phyloP scores from a whole-genome alignment of 1,284 basidiomycete species.

The Cutaneotrichosporon cutaneum region DNA sequence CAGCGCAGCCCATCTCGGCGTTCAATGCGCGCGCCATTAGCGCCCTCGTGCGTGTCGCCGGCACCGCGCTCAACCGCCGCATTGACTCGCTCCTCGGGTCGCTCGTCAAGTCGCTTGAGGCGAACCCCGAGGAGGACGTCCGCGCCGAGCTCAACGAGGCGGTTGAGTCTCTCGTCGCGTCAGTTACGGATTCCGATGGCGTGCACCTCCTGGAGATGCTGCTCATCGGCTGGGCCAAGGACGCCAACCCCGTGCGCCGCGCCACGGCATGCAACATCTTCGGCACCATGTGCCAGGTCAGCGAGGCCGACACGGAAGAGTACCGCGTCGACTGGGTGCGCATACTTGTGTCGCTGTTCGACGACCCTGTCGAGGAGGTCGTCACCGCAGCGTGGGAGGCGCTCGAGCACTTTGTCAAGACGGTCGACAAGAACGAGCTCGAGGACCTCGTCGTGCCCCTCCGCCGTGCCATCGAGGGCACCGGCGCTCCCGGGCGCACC shows the following conservation, averaged over 20 bases:
- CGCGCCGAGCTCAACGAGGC: conserved; percentile 72
- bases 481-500: conserved; percentile 71
- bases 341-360: conserved; percentile 81
- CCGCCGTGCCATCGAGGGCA: conserved; percentile 81
- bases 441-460: conserved; percentile 86
- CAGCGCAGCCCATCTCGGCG: conserved; percentile 82
- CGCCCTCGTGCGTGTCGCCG: conserved; percentile 89
- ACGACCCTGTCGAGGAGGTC: conserved; percentile 72
- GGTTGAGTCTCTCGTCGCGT: conserved; percentile 65
- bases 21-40: conserved; percentile 95
- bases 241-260: conserved; percentile 67
- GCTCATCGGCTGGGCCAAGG: conserved; percentile 85
- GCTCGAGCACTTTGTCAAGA: conserved; percentile 85
- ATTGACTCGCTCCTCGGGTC: conserved; percentile 73
- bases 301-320: conserved; percentile 68
- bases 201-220: conserved; percentile 83
- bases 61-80: conserved; percentile 79
- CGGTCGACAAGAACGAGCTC: conserved; percentile 86
- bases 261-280: conserved; percentile 77
- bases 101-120: conserved; percentile 66
- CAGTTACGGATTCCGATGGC: conserved; percentile 79
- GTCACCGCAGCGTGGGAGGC: conserved; percentile 80
- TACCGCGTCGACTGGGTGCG: conserved; percentile 95
- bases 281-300: conserved; percentile 75
- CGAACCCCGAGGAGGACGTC: conserved; percentile 67